Base-by-base conservation (phyloP, 1,284 basidiomycete species). In the Cerioporus squamosus region DNA sequence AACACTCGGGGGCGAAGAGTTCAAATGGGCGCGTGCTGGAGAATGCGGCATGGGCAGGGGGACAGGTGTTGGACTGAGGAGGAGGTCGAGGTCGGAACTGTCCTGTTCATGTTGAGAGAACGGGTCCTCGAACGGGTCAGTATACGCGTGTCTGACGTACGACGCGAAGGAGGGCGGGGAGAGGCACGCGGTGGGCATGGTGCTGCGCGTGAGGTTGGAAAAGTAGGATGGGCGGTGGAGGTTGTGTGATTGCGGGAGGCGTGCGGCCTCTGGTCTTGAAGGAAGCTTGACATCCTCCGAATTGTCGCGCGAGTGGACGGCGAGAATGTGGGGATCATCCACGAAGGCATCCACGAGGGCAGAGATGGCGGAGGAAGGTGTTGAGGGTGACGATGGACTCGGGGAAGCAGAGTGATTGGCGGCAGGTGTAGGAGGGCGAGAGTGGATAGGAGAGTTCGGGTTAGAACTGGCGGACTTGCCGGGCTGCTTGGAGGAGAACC, bases 181-280 rank as follows among this genome's bases (percentile, higher is more conserved):
- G 8, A 90, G 72, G 2, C 85, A 85, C 2, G 87, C 76, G 17
- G 84, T 87, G 18, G 90, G 88, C 40, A 89, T 78, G 0, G 88
- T 85, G 1, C 83, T 78, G 48, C 86, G 81, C 8, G 87, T 79
- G 47, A 90, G 81, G 64, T 73, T 79, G 63, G 84, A 82, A 60
- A 91, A 75, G 60, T 87, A 81, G 42, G 83, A 80, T 4, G 80
- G 44, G 78, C 78, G 2, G 77, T 70, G 42, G 73, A 64, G 43
- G 68, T 73, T 53, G 77, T 42, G 76, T 0, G 76, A 69, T 12
- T 74, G 70, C 4, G 80, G 76, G 6, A 85, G 79, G 22, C 74
- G 77, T 2, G 81, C 85, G 15, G 71, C 77, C 43, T 79, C 77
- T 0, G 83, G 87, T 7, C 68, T 68, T 9, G 72, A 66, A 47